Percentiles rank a stretch among this genome's conserved stretches.
These are phyloP conservation scores for Tricholomella constricta DNA, from an alignment of 768 basidiomycete genomes.

Conservation along the genomic window DNA sequence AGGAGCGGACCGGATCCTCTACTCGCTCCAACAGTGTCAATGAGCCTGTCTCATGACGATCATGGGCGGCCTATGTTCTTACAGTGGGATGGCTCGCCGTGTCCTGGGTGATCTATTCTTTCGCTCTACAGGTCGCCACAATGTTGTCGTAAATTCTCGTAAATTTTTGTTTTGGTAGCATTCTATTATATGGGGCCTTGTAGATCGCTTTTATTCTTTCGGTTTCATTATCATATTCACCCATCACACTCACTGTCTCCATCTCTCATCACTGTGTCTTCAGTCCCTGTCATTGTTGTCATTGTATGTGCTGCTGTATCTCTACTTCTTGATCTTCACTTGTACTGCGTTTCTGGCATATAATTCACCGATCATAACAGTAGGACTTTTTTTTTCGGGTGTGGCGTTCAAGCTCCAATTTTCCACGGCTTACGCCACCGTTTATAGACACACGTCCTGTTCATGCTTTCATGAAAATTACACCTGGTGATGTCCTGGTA, in stretches of 20 bases:
- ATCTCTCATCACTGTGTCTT: not conserved
- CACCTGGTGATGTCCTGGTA: too few species aligned
- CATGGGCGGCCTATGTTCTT: slow-evolving; percentile 11
- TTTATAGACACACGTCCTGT: too few species aligned
- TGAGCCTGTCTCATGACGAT: slow-evolving; percentile 10
- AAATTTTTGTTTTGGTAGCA: not conserved
- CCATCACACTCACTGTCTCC: not conserved
- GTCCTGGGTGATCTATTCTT: slow-evolving; percentile 7
- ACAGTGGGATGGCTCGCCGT: slow-evolving; percentile 4
- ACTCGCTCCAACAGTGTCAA: not conserved
- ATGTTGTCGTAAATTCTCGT: not conserved
- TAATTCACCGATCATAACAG: too few species aligned
- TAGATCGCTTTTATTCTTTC: slow-evolving; percentile 5
- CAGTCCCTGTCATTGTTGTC: not conserved
- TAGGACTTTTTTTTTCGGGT: too few species aligned
- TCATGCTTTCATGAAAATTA: too few species aligned
- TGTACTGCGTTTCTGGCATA: not conserved
- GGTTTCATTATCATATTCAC: not conserved
- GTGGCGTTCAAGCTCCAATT: too few species aligned
- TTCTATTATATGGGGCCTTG: slow-evolving; percentile 8
- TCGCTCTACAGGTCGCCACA: slow-evolving; percentile 12
- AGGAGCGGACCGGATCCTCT: not conserved
- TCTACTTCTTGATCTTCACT: slow-evolving; percentile 4
- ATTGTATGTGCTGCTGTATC: slow-evolving; percentile 16
- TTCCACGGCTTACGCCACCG: too few species aligned